Conservation (phyloP, 495 filamentous ascomycete species). For the Penicillium tannophilum region DNA sequence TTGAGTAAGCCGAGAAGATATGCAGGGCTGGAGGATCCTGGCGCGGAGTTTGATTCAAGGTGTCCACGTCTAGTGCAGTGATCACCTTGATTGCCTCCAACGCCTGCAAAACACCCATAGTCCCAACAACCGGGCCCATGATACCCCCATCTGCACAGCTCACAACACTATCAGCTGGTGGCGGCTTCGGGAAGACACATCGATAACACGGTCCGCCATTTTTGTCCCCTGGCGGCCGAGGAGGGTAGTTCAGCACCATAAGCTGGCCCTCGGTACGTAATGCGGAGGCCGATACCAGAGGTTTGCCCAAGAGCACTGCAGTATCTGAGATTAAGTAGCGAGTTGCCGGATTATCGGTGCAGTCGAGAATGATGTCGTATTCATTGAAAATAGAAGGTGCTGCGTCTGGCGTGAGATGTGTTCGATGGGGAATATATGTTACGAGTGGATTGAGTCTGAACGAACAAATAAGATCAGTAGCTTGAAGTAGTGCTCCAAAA, state of each 20-base stretch:
- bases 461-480: conserved; percentile 1
- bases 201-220: conserved; percentile 82
- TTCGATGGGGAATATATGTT: conserved; percentile 59
- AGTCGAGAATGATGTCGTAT: conserved; percentile 90
- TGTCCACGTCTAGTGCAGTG: conserved; percentile 28
- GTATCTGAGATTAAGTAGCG: conserved; percentile 93
- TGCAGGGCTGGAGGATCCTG: conserved; percentile 50
- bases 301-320: conserved; percentile 74
- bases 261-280: conserved; percentile 87
- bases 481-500: background rate
- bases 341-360: conserved; percentile 87
- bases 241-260: conserved; percentile 68
- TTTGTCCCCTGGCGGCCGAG: conserved; percentile 47
- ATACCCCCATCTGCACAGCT: conserved; percentile 92
- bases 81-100: conserved; percentile 87
- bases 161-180: conserved; percentile 73
- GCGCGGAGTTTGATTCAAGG: conserved; percentile 15
- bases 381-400: conserved; percentile 61
- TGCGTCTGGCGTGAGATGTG: conserved; percentile 63
- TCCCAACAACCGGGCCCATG: conserved; percentile 86
- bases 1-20: conserved; percentile 71
- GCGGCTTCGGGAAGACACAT: conserved; percentile 87
- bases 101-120: conserved; percentile 92
- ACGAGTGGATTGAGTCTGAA: conserved; percentile 67
- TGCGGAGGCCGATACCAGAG: conserved; percentile 86